phyloP scores from a whole-genome alignment of 2,329 filamentous ascomycete genomes.

The Neophaeococcomyces mojaviensis region DNA sequence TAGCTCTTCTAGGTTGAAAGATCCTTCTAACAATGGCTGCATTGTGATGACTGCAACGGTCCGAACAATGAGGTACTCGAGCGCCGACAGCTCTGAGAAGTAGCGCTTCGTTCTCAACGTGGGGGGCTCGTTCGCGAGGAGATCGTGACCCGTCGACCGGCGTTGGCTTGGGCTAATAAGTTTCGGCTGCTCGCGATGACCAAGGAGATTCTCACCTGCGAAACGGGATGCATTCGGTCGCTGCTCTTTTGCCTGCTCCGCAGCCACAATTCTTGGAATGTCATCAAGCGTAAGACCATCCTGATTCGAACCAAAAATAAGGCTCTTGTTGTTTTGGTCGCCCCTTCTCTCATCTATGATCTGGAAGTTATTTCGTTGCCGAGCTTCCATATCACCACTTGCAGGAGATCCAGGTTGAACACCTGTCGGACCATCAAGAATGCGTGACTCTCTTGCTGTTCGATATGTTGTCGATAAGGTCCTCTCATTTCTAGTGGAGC shows the following conservation, averaged over 20 bases:
- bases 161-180: constrained; percentile 64
- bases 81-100: constrained; percentile 88
- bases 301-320: constrained; percentile 73
- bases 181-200: constrained; percentile 48
- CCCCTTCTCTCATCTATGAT: constrained; percentile 72
- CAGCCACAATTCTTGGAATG: constrained; percentile 89
- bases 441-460: constrained; percentile 80
- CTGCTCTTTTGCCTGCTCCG: constrained; percentile 89
- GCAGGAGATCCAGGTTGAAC: constrained; percentile 66
- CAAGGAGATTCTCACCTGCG: constrained; percentile 61
- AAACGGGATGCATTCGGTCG: constrained; percentile 72
- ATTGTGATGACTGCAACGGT: constrained; percentile 92
- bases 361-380: constrained; percentile 45
- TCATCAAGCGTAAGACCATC: constrained; percentile 92
- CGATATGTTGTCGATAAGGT: constrained; percentile 88
- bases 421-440: constrained; percentile 81
- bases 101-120: constrained; percentile 64
- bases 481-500: constrained; percentile 89
- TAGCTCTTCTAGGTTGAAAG: constrained; percentile 91
- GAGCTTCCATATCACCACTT: constrained; percentile 47
- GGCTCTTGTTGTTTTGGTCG: constrained; percentile 62
- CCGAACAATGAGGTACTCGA: constrained; percentile 96
- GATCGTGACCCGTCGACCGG: constrained; percentile 49
- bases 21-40: constrained; percentile 79
- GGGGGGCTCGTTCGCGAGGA: constrained; percentile 43